Evolutionary conservation across 805 yeast genomes (phyloP), one percentile per base, ranked within the genome.

Genomic region (Yarrowia sp.): DNA sequence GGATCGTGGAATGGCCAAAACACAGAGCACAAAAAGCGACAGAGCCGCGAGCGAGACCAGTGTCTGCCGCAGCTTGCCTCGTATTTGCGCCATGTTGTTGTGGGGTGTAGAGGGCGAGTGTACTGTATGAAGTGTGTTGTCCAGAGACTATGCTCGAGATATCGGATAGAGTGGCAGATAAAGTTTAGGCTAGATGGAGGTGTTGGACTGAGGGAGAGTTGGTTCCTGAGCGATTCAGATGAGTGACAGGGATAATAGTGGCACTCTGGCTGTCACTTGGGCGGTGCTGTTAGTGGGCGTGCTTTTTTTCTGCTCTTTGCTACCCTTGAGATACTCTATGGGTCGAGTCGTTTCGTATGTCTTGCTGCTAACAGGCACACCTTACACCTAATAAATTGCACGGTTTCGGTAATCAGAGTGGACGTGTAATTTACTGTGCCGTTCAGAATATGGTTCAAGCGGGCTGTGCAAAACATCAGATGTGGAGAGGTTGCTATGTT

Each of bases 1-100:
- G 6, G 55, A 15, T 45, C 58, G 58, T 32, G 58, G 65, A 53
- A 50, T 38, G 22, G 65, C 60, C 6, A 44, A 39, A 7, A 58
- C 64, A 17, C 55, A 38, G 38, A 50, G 36, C 28, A 45, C 58
- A 48, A 50, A 44, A 22, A 44, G 31, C 13, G 45, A 32, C 38
- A 61, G 38, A 14, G 44, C 42, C 4, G 41, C 42, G 14, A 61
- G 36, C 7, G 65, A 45, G 17, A 50, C 41, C 55, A 48, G 41
- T 13, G 55, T 18, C 15, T 13, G 13, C 15, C 55, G 41, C 55
- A 48, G 38, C 41, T 48, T 48, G 55, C 55, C 55, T 35, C 55
- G 55, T 48, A 48, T 48, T 48, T 48, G 55, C 55, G 55, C 55
- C 55, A 48, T 48, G 41, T 28, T 48, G 14, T 15, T 17, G 28